Percentiles rank a stretch among this genome's conserved stretches.
phyloP scores from a whole-genome alignment of 2,329 filamentous ascomycete species.

The Cytospora paraplurivora region DNA sequence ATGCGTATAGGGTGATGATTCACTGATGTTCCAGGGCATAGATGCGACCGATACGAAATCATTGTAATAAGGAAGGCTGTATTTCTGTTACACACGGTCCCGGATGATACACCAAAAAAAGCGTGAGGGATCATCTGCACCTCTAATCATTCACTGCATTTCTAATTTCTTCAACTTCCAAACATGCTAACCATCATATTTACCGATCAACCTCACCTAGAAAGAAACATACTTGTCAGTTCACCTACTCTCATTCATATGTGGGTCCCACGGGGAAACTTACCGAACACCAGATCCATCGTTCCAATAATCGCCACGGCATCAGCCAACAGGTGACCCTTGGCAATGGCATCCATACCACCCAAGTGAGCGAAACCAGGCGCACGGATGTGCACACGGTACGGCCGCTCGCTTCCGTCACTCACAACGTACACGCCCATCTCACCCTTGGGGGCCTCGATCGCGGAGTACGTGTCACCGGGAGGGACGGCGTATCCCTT shows the following conservation, averaged over 20 bases:
- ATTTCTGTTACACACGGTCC: constrained; percentile 14
- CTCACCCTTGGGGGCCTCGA: constrained; percentile 99
- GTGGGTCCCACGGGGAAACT: constrained; percentile 39
- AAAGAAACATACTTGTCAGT: constrained; percentile 38
- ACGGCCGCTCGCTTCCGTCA: constrained; percentile 93
- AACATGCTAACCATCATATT: constrained; percentile 31
- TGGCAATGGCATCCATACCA: constrained; percentile 90
- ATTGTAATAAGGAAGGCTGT: constrained; percentile 20
- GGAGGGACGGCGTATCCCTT: constrained; percentile 98
- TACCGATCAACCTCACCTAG: constrained; percentile 65
- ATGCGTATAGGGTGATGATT: neutral
- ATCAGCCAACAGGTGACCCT: constrained; percentile 92
- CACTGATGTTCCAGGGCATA: neutral
- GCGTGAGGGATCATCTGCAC: constrained; percentile 7
- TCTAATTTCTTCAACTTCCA: too few relatives aligned
- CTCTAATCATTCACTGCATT: constrained; percentile 28
- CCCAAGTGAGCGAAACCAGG: constrained; percentile 94
- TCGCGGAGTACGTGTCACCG: constrained; percentile 96
- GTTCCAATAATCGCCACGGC: constrained; percentile 93
- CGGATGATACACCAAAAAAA: constrained; percentile 21
- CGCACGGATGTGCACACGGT: constrained; percentile 95
- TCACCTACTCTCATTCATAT: constrained; percentile 2
- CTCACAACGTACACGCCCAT: constrained; percentile 98
- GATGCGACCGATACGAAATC: neutral
- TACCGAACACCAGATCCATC: constrained; percentile 88